Percentiles rank a stretch among this genome's conserved stretches.
phyloP scores from a whole-genome alignment of 305 asterid species.

The Fraxinus platypoda region DNA sequence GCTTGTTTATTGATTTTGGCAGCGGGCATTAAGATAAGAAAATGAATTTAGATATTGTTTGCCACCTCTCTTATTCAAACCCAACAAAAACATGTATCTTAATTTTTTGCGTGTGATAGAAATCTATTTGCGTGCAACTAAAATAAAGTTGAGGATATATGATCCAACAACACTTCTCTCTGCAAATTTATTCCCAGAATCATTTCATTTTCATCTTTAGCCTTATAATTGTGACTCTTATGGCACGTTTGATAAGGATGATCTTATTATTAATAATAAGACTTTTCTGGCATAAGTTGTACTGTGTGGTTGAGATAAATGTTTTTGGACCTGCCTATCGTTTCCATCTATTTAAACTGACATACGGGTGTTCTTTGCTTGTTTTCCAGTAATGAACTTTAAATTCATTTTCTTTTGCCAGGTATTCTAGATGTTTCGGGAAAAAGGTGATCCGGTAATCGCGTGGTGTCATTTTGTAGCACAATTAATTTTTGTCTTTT shows the following conservation, averaged over 20 bases:
- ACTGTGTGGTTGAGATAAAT: neutral
- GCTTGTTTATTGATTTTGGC: neutral
- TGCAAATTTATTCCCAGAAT: neutral
- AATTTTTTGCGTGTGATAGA: neutral
- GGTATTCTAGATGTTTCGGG: constrained; percentile 27
- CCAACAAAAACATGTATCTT: neutral
- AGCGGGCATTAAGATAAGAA: neutral
- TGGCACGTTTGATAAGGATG: neutral
- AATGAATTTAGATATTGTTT: neutral
- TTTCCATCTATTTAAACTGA: neutral
- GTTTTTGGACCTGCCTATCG: neutral
- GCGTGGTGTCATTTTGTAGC: constrained; percentile 33
- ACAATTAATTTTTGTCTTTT: constrained; percentile 11
- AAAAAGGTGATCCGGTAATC: constrained; percentile 25
- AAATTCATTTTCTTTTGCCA: constrained; percentile 11
- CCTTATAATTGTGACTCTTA: neutral
- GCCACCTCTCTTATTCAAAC: neutral
- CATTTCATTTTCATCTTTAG: neutral
- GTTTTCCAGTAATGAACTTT: neutral
- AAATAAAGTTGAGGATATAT: neutral
- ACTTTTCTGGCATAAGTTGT: neutral
- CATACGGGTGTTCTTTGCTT: neutral
- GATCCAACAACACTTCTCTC: neutral
- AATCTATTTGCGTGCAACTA: neutral
- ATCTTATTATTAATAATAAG: neutral